Evolutionary conservation across 2,329 filamentous ascomycete species (phyloP), one percentile per base, ranked within the genome.

Genomic region (Neofusicoccum parvum): DNA sequence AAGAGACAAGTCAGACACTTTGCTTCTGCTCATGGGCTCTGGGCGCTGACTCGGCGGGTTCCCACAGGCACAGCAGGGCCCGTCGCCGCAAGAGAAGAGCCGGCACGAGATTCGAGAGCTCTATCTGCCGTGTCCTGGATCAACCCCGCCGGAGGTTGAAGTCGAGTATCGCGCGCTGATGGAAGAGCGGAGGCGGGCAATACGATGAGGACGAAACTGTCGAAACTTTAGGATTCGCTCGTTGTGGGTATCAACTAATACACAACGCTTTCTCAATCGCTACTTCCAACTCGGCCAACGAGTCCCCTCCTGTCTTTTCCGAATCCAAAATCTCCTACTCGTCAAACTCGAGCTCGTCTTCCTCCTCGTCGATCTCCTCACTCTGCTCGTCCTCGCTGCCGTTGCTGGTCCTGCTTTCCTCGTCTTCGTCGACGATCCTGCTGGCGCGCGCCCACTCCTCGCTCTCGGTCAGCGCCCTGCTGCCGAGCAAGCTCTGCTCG

Each of bases 381-480:
- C 49, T 78, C 45, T 60, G 50, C 62, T 66, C 65, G 36, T 64
- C 60, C n/a, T 51, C 65, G 9, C 51, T 53, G 20, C 60, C 46
- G 20, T 43, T 41, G 14, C 65, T 53, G 7, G n/a, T 37, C 4
- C 43, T 14, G 11, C 56, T 49, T 5, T 36, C 56, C 2, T 62
- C 62, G 32, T 77, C 76, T 68, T 78, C 75, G 46, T 78, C 74
- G 11, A 65, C 50, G 20, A 70, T 69, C 10, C 72, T 70, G 41
- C 74, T 76, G 1, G 72, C 75, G 11, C 74, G 58, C 41, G 75
- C 76, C 77, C 77, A 79, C 69, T 77, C 76, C 3, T 72, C 70
- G 50, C 72, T 74, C 69, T 79, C 77, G 0, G 66, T 68, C 9
- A 74, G 70, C n/a, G 50, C 62, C 51, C 65, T 59, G 20, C 65